A percentile compares a stretch with the other conserved stretches of the same genome.
Evolutionary conservation across 2,329 filamentous ascomycete species (phyloP).

Genomic region (Alternaria consortialis): DNA sequence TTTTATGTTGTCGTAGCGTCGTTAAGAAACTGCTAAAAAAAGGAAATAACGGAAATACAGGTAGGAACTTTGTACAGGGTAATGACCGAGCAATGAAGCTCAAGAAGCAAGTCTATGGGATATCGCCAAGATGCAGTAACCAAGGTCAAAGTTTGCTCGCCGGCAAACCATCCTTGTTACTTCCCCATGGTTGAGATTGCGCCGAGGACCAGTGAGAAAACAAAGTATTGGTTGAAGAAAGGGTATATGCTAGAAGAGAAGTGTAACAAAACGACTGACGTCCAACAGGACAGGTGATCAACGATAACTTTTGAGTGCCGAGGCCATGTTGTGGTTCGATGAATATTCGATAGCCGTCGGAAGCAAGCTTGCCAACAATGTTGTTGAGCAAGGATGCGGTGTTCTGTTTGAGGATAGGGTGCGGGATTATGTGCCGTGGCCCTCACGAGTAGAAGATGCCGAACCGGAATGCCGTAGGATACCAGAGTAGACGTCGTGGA

Average conservation of each 20-base stretch:
- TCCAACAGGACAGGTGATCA: conserved; percentile 18
- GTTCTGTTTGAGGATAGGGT: conserved; percentile 15
- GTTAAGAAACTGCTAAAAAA: conserved; percentile 23
- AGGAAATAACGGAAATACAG: conserved; percentile 15
- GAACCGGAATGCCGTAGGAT: conserved; percentile 22
- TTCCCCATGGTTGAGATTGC: conserved; percentile 16
- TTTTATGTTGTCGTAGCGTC: conserved; percentile 31
- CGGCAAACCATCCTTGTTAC: conserved; percentile 23
- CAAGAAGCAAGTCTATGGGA: conserved; percentile 42
- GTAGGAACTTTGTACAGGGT: conserved; percentile 18
- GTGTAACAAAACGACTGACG: conserved; percentile 16
- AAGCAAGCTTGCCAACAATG: conserved; percentile 10
- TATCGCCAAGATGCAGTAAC: conserved; percentile 37
- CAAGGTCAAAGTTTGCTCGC: conserved; percentile 26
- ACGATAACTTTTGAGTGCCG: conserved; percentile 26
- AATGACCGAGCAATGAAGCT: conserved; percentile 35
- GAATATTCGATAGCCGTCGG: conserved; percentile 11
- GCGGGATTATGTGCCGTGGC: conserved; percentile 22
- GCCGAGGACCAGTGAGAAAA: conserved; percentile 24
- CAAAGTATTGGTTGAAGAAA: conserved; percentile 23
- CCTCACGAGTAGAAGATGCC: conserved; percentile 12
- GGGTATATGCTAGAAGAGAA: conserved; percentile 39
- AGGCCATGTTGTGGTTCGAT: conserved; percentile 12
- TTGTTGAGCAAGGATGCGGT: conserved; percentile 11
- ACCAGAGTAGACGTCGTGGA: conserved; percentile 26